A percentile compares a stretch with the other conserved stretches of the same genome.
These are phyloP conservation scores for Coemansia sp. DNA, from an alignment of 192 early-diverging fungal genomes.

Conservation along the genomic window DNA sequence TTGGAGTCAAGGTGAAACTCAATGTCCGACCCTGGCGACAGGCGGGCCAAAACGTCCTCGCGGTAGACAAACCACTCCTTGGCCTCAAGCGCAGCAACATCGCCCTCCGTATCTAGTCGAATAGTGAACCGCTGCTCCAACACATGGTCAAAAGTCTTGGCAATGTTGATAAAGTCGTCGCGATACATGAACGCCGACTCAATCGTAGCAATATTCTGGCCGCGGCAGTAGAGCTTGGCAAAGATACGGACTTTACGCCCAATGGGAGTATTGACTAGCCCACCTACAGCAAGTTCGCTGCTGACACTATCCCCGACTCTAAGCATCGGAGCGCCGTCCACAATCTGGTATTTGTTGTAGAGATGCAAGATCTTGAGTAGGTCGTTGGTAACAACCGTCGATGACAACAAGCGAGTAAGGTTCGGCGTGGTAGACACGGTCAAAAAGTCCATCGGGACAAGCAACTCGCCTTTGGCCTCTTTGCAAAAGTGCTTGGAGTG, in stretches of 20 bases:
- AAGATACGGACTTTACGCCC: slow-evolving; percentile 81
- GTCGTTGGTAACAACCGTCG: slow-evolving; percentile 81
- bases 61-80: slow-evolving; percentile 75
- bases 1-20: slow-evolving; percentile 80
- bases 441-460: slow-evolving; percentile 86
- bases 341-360: slow-evolving; percentile 75
- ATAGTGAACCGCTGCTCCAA: slow-evolving; percentile 68
- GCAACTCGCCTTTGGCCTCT: slow-evolving; percentile 50
- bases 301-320: slow-evolving; percentile 69
- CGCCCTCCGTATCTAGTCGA: slow-evolving; percentile 62
- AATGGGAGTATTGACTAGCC: slow-evolving; percentile 72
- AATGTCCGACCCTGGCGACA: slow-evolving; percentile 56
- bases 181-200: slow-evolving; percentile 80
- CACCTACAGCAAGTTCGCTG: slow-evolving; percentile 68
- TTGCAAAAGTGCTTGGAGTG: slow-evolving; percentile 51
- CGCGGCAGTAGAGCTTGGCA: slow-evolving; percentile 58
- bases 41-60: slow-evolving; percentile 13
- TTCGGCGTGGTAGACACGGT: slow-evolving; percentile 74
- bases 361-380: slow-evolving; percentile 80
- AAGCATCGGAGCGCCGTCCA: slow-evolving; percentile 62
- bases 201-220: slow-evolving; percentile 65
- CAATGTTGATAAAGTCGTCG: slow-evolving; percentile 66
- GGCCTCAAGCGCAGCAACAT: slow-evolving; percentile 75
- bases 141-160: slow-evolving; percentile 71
- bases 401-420: slow-evolving; percentile 78